Percentiles rank a stretch among this genome's conserved stretches.
Conservation (phyloP, 2,329 filamentous ascomycete species). For the Coniochaeta pulveracea region DNA sequence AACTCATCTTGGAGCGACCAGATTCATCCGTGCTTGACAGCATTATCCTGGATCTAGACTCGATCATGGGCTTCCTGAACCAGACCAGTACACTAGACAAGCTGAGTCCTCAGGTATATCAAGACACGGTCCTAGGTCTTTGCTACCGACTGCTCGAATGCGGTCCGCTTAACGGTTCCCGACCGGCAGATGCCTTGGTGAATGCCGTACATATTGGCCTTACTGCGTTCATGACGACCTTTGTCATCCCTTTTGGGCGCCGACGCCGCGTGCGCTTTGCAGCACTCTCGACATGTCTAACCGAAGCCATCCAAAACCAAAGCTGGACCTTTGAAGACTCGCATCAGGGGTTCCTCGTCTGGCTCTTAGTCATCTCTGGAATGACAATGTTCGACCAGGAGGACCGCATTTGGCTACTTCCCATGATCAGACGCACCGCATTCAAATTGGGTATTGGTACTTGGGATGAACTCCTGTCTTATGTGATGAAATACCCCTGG, state of each 20-base stretch:
- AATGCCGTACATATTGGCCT: background rate
- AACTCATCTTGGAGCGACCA: background rate
- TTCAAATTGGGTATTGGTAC: background rate
- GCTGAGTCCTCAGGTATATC: background rate
- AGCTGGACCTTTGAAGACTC: no score
- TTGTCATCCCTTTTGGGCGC: background rate
- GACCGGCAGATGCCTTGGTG: background rate
- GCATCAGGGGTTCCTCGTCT: background rate
- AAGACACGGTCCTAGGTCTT: background rate
- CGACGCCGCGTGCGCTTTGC: background rate
- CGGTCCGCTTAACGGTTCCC: background rate
- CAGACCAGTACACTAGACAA: background rate
- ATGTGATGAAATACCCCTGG: background rate
- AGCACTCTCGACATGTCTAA: background rate
- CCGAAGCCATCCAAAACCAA: no score
- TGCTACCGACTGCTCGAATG: background rate
- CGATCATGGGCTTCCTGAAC: constrained; percentile 2
- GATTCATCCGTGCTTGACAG: background rate
- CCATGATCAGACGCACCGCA: background rate
- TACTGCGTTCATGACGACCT: constrained; percentile 1
- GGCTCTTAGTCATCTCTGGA: background rate
- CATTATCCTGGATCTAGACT: background rate
- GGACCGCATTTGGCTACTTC: background rate
- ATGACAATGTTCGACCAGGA: background rate
- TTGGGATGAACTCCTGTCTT: background rate